Evolutionary conservation across 1,139 yeast species (phyloP), one percentile per base, ranked within the genome.

Genomic region (Yamadazyma friedrichii): DNA sequence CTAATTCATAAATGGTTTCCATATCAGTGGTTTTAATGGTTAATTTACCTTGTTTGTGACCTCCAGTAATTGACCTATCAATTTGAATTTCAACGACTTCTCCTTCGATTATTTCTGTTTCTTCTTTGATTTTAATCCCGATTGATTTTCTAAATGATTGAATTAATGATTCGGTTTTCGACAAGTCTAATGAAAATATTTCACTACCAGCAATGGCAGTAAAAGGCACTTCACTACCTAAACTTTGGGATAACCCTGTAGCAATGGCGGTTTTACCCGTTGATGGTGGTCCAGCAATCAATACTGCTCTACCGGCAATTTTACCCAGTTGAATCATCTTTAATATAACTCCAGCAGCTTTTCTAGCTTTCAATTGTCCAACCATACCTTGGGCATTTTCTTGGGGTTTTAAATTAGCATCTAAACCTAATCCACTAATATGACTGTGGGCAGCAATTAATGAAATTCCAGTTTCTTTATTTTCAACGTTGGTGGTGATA

Each of bases 221-320:
- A 64, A 94, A 94, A 34, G 98, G 98, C 33, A 94, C 97, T 54
- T 91, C 96, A 15, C 69, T 58, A 11, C 98, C 98, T 52, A 94
- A 74, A 37, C 82, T 80, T 63, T 93, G 98, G 10, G 96, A 78
- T 44, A 93, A 73, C 24, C 97, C 99, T 93, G 91, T 89, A 24
- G 99, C 99, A 56, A 94, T 83, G 39, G 99, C 99, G 9, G 99
- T 94, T 63, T 94, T 94, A 63, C 99, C 99, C 2, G 98, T 94
- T 1, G 96, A 86, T 27, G 98, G 98, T 9, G 98, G 98, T 6
- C 99, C 99, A 0, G 98, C 98, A 48, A 94, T 77, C 52, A 94
- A 70, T 26, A 91, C 94, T 1, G 98, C 98, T 52, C 98, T 80
- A 15, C 99, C 99, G 6, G 98, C 98, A 59, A 94, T 93, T 52